phyloP scores from a whole-genome alignment of 345 rosid species.

The Syzygium jambos region DNA sequence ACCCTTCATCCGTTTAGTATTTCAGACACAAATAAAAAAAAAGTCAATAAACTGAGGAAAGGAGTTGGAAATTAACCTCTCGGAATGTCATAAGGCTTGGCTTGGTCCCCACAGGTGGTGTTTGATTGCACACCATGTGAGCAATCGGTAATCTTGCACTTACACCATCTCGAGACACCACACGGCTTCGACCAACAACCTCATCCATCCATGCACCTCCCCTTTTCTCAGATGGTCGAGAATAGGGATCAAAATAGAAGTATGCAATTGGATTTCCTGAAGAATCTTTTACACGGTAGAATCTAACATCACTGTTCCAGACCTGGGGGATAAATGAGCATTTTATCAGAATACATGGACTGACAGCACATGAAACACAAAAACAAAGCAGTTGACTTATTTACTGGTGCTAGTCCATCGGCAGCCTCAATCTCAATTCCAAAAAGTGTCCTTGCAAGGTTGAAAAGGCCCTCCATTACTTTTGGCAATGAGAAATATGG shows the following conservation, averaged over 20 bases:
- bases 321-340: constrained; percentile 38
- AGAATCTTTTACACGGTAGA: constrained; percentile 77
- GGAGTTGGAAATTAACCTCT: constrained; percentile 42
- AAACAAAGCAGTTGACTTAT: constrained; percentile 1
- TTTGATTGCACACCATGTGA: constrained; percentile 95
- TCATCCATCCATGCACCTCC: constrained; percentile 97
- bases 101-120: constrained; percentile 85
- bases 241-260: constrained; percentile 93
- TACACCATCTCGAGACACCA: constrained; percentile 44
- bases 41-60: background rate
- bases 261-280: constrained; percentile 73
- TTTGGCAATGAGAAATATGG: constrained; percentile 87
- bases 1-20: background rate
- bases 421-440: constrained; percentile 72
- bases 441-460: constrained; percentile 61
- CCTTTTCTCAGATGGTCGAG: constrained; percentile 87
- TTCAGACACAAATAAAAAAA: background rate
- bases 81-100: constrained; percentile 94
- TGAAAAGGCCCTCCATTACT: constrained; percentile 81
- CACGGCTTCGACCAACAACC: constrained; percentile 71
- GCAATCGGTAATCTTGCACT: constrained; percentile 64
- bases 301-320: constrained; percentile 81
- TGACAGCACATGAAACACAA: background rate
- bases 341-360: background rate
- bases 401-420: constrained; percentile 93